Base-by-base conservation (phyloP, 75 land plant genomes). In the Selaginella moellendorffii region DNA sequence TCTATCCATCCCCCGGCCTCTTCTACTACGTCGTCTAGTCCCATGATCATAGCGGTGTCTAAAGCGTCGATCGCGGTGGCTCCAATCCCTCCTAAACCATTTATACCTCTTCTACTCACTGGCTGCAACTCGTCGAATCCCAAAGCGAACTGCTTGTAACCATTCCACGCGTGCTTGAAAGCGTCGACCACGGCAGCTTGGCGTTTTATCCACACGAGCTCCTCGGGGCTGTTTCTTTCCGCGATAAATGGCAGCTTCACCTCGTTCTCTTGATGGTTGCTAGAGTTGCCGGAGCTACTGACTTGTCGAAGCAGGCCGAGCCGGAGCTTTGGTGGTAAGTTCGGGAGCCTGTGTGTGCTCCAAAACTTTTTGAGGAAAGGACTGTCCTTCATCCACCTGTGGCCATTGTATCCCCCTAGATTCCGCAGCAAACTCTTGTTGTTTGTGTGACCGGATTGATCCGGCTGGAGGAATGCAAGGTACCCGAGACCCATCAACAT, bases 31-130 rank as follows among this genome's bases (percentile, higher is more conserved):
- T 88, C 87, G 68, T 85, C 82, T 24, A 71, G 53, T 9, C 90
- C 87, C 98, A 93, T 93, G 17, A 93, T 88, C 79, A 93, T 83
- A 31, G 96, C 98, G 24, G 98, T 93, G 66, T 93, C 98, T 24
- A 93, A 72, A 52, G 98, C 82, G 76, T 93, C 98, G 52, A 93
- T 80, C 42, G 82, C 70, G 60, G 96, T 93, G 28, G 98, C 98
- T 59, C 98, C 98, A 22, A 93, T 76, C 52, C 98, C 98, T 28
- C 98, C 98, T 66, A 93, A 71, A 22, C 90, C 90, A 80, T 93
- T 83, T 69, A 59, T 30, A 22, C 96, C 96, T 23, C 64, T 63
- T 63, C 75, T 66, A 64, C 80, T 81, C 42, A 93, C 20, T 31
- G 98, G 98, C 81, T 71, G 74, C 46, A 93, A 77, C 61, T 93